Evolutionary conservation across 306 rosid genomes (phyloP).

Genomic region (Acacia confusa): DNA sequence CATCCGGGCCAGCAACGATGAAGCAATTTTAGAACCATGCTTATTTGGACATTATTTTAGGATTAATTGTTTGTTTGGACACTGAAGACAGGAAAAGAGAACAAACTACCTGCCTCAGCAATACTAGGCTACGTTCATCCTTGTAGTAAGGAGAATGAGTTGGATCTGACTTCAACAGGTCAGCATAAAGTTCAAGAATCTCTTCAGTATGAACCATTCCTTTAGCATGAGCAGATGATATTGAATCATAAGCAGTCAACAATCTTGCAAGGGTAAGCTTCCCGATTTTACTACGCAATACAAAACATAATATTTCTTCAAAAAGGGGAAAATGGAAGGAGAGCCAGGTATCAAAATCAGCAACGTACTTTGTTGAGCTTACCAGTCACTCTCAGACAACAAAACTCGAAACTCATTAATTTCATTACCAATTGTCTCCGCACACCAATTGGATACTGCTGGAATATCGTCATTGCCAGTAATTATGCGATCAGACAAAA

Average conservation of each 20-base stretch:
- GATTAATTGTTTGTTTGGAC: constrained; percentile 2
- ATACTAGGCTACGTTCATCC: constrained; percentile 51
- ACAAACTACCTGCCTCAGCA: constrained; percentile 47
- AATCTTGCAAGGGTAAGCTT: constrained; percentile 89
- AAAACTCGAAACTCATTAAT: constrained; percentile 61
- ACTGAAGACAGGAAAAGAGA: constrained; percentile 19
- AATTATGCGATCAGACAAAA: constrained; percentile 36
- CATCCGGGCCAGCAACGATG: constrained; percentile 14
- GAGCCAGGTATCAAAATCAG: constrained; percentile 17
- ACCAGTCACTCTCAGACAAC: constrained; percentile 69
- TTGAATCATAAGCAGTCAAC: constrained; percentile 63
- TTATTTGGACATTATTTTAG: background rate
- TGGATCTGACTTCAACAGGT: constrained; percentile 63
- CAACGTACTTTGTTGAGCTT: constrained; percentile 26
- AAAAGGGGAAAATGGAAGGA: constrained; percentile 13
- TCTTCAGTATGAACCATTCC: constrained; percentile 52
- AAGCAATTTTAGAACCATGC: background rate
- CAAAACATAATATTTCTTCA: constrained; percentile 17
- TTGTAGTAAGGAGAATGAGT: constrained; percentile 67
- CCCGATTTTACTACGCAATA: constrained; percentile 75
- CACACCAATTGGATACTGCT: constrained; percentile 52
- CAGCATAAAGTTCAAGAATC: constrained; percentile 68
- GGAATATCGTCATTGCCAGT: constrained; percentile 41
- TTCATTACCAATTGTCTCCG: constrained; percentile 64
- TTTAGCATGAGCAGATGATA: constrained; percentile 46